phyloP scores from a whole-genome alignment of 208 protist genomes.

The Acanthamoeba royreba region DNA sequence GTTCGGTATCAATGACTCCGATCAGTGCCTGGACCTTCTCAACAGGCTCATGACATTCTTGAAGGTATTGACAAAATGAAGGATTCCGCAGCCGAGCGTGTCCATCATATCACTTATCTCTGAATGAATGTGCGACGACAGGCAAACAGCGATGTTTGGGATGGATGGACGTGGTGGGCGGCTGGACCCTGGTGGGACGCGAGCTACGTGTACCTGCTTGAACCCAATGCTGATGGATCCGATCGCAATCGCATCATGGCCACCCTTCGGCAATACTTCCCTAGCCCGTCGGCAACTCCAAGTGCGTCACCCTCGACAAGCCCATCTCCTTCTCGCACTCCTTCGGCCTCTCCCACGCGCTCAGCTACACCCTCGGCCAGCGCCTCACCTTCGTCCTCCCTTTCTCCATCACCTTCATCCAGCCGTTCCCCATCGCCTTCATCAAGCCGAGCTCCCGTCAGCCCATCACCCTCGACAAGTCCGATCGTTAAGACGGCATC shows the following conservation, averaged over 20 bases:
- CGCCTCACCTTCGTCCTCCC: background rate
- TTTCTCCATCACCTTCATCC: background rate
- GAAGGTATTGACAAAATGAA: too few species aligned
- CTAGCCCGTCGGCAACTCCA: background rate
- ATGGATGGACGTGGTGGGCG: background rate
- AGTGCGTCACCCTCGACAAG: background rate
- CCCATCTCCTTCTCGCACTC: background rate
- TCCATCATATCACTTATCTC: too few species aligned
- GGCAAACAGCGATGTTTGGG: background rate
- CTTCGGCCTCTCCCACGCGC: background rate
- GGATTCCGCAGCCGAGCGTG: too few species aligned
- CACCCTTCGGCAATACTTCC: background rate
- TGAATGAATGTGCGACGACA: too few species aligned
- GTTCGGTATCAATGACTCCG: background rate
- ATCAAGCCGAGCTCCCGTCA: background rate
- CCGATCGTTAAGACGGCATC: background rate
- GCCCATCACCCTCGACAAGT: background rate
- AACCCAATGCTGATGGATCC: background rate
- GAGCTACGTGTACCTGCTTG: background rate
- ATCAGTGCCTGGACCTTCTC: background rate
- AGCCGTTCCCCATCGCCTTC: background rate
- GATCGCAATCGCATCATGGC: background rate
- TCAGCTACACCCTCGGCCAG: background rate
- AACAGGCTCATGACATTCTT: background rate
- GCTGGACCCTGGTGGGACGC: background rate